phyloP scores from a whole-genome alignment of 2,329 filamentous ascomycete species.

The Lasiodiplodia sp. region DNA sequence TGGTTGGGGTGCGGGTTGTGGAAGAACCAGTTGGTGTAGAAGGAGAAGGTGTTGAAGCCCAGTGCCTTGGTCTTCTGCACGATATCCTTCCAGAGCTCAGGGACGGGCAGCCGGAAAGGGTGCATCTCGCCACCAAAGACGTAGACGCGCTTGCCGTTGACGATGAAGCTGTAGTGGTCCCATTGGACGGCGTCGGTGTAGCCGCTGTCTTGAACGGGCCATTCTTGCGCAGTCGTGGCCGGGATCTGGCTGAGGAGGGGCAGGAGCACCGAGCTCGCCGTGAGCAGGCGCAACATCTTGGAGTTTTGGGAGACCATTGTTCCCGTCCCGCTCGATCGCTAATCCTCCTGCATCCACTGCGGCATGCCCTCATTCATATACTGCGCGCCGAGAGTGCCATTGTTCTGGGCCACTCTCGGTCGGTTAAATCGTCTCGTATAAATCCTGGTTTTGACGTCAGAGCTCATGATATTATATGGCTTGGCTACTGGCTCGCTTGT shows the following conservation, averaged over 20 bases:
- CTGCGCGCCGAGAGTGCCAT: background rate
- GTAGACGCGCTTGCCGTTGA: slow-evolving; percentile 60
- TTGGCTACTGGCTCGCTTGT: background rate
- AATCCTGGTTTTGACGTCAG: background rate
- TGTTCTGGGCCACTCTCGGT: background rate
- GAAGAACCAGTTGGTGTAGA: slow-evolving; percentile 59
- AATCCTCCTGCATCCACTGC: background rate
- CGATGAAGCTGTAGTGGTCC: slow-evolving; percentile 62
- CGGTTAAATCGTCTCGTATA: slow-evolving; percentile 11
- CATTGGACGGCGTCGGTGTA: slow-evolving; percentile 58
- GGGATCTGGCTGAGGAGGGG: slow-evolving; percentile 12
- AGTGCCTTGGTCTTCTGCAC: slow-evolving; percentile 61
- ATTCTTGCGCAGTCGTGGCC: slow-evolving; percentile 38
- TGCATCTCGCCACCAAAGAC: slow-evolving; percentile 63
- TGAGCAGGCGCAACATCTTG: slow-evolving; percentile 8
- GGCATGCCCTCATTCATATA: slow-evolving; percentile 2
- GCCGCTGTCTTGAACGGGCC: slow-evolving; percentile 59
- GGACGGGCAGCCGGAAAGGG: slow-evolving; percentile 60
- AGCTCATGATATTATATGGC: background rate
- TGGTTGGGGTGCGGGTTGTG: slow-evolving; percentile 56
- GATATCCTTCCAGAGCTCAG: slow-evolving; percentile 58
- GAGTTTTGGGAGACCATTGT: background rate
- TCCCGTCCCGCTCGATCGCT: background rate
- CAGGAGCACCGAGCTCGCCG: background rate
- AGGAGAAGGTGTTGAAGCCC: slow-evolving; percentile 57